Conservation (phyloP, 2,329 filamentous ascomycete species). For the Sclerotinia minor region DNA sequence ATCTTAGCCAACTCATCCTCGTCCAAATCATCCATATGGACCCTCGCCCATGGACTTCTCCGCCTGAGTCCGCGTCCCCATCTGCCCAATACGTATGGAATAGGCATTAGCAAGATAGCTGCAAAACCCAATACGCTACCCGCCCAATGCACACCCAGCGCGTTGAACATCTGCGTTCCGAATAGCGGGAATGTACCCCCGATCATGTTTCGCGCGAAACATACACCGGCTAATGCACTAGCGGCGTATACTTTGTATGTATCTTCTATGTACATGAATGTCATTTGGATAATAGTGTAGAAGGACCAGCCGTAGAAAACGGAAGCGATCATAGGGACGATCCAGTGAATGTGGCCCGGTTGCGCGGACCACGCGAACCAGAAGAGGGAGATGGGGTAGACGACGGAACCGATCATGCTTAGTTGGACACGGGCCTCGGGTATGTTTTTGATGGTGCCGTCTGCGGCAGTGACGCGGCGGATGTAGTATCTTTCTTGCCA, state of each 20-base stretch:
- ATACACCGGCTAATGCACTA: constrained; percentile 60
- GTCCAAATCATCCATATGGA: constrained; percentile 16
- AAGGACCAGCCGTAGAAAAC: constrained; percentile 62
- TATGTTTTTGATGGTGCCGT: constrained; percentile 37
- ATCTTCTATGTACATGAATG: constrained; percentile 54
- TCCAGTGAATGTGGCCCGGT: constrained; percentile 57
- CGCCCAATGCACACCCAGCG: constrained; percentile 45
- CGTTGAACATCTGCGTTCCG: constrained; percentile 52
- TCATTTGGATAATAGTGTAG: constrained; percentile 54
- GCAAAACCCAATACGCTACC: constrained; percentile 47
- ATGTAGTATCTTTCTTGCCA: constrained; percentile 67
- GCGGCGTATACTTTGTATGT: constrained; percentile 58
- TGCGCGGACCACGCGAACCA: constrained; percentile 61
- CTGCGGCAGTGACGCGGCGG: constrained; percentile 42
- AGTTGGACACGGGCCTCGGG: constrained; percentile 81
- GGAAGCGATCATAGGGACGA: constrained; percentile 52
- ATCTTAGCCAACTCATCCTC: background rate
- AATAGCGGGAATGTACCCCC: constrained; percentile 62
- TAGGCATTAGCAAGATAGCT: constrained; percentile 49
- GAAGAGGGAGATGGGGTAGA: constrained; percentile 54
- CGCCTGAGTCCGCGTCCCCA: constrained; percentile 43
- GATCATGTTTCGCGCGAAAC: constrained; percentile 56
- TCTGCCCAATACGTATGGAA: constrained; percentile 55
- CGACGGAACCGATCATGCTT: constrained; percentile 58
- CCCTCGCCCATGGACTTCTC: constrained; percentile 60